Evolutionary conservation across 345 rosid genomes (phyloP), one percentile per base, ranked within the genome.

Genomic region (Melastoma malabathricum): DNA sequence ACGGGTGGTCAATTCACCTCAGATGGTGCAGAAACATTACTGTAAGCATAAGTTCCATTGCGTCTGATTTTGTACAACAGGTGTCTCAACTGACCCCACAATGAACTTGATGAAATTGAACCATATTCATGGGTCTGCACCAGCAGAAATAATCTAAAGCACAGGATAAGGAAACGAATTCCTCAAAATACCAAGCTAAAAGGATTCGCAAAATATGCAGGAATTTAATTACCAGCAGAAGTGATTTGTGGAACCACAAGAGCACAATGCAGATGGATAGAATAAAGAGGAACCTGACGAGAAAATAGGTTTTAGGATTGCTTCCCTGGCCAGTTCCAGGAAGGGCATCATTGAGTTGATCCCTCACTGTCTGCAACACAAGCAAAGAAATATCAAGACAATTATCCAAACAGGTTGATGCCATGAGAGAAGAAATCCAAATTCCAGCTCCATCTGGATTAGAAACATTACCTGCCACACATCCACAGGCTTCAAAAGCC

Each of bases 401-500:
- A 9, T 34, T 15, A 29, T 25, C 48, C 47, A 43, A 10, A 16
- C 14, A 18, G 13, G 7, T 38, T 41, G 13, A 43, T 43, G 23
- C 43, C 18, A 49, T 49, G 34, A 3, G 31, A 8, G 6, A 27
- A 31, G 38, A 31, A 31, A 31, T 31, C 10, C 38, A 31, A 31
- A 31, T 2, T 1, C 7, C 38, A 31, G 38, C 38, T 31, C 38
- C 6, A 31, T 31, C 38, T 31, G 38, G 5, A 31, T 3, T 56
- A 4, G 7, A 51, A 34, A 18, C 20, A 6, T 15, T 75, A 86
- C 96, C 86, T 86, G 98, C 96, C 98, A 89, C 44, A 80, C 89
- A 62, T 89, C 94, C 61, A 89, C 98, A 23, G 92, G 98, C 68
- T 86, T 86, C 62, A 89, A 68, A 18, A 89, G 83, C 98, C 98